Base-by-base conservation (phyloP, 768 basidiomycete genomes). In the Psilocybe tampanensis region DNA sequence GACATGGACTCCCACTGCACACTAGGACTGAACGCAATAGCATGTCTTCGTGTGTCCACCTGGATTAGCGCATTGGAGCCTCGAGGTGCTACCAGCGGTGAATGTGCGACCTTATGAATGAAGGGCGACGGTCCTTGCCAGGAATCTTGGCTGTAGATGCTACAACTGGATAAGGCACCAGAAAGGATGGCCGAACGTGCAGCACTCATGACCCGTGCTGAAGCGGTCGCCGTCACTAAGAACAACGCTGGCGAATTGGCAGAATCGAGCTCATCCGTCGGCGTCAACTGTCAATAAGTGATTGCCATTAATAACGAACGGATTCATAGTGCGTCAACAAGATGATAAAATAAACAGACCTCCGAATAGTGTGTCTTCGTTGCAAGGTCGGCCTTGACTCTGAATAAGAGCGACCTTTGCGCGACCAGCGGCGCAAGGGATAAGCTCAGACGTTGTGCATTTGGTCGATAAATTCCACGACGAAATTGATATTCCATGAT, bases 61-160 rank as follows among this genome's bases (percentile, higher is more conserved):
- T 51, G 17, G 11, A 61, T 42, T n/a, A 44, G 26, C n/a, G 3
- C 22, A 11, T 23, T 32, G 6, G 17, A 18, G 18, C 17, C 42
- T 23, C 41, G 52, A 29, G 52, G 18, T 3, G n/a, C n/a, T n/a
- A 44, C 19, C 4, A 18, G 50, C 2, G 12, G 50, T 17, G 36
- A 12, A 39, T 21, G n/a, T 3, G 34, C 26, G n/a, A 43, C 42
- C 17, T n/a, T 41, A 19, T 44, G 48, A 44, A 44, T 34, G 33
- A 61, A 52, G 36, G 56, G 55, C 45, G 60, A 54, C 12, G 44
- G 23, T 23, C 56, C 60, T 29, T 59, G 57, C 67, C 64, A 70
- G 43, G 69, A 70, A 6, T 67, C 67, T 53, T 70, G 67, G 52
- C 69, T 68, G 58, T 67, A 70, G 5, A 63, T 59, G 26, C 69